Evolutionary conservation across 2,329 filamentous ascomycete species (phyloP).

Genomic region (Epichloe gansuensis): DNA sequence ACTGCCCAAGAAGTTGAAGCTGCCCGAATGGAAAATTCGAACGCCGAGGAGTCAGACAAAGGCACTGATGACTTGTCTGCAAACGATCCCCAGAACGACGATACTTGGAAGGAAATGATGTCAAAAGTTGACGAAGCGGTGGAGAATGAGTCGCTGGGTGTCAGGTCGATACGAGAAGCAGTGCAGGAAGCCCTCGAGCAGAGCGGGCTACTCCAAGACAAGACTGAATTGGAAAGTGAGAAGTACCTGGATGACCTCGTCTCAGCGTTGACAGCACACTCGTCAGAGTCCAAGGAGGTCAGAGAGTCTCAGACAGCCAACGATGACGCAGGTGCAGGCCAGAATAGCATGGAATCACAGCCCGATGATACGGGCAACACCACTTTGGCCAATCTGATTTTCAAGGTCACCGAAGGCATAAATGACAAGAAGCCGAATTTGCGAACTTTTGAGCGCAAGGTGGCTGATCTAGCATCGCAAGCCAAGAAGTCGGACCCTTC

Average conservation of each 20-base stretch:
- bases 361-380: slow-evolving; percentile 8
- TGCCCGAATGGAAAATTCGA: slow-evolving; percentile 10
- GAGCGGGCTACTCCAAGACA: slow-evolving; percentile 37
- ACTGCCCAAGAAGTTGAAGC: slow-evolving; percentile 7
- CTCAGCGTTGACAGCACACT: slow-evolving; percentile 30
- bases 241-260: slow-evolving; percentile 39
- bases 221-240: slow-evolving; percentile 32
- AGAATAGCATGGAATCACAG: neutral
- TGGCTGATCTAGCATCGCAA: slow-evolving; percentile 34
- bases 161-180: slow-evolving; percentile 39
- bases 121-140: slow-evolving; percentile 43
- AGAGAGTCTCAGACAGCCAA: slow-evolving; percentile 7
- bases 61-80: slow-evolving; percentile 9
- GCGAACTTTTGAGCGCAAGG: slow-evolving; percentile 37
- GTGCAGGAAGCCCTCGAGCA: slow-evolving; percentile 43
- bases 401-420: slow-evolving; percentile 36
- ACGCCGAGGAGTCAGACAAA: slow-evolving; percentile 13
- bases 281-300: slow-evolving; percentile 15
- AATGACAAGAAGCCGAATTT: slow-evolving; percentile 30
- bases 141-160: slow-evolving; percentile 42
- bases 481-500: slow-evolving; percentile 13
- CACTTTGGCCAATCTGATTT: slow-evolving; percentile 37
- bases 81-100: slow-evolving; percentile 19
- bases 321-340: slow-evolving; percentile 6
- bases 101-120: slow-evolving; percentile 43